Percentiles rank a stretch among this genome's conserved stretches.
phyloP scores from a whole-genome alignment of 345 rosid genomes.

The Brassica juncea region DNA sequence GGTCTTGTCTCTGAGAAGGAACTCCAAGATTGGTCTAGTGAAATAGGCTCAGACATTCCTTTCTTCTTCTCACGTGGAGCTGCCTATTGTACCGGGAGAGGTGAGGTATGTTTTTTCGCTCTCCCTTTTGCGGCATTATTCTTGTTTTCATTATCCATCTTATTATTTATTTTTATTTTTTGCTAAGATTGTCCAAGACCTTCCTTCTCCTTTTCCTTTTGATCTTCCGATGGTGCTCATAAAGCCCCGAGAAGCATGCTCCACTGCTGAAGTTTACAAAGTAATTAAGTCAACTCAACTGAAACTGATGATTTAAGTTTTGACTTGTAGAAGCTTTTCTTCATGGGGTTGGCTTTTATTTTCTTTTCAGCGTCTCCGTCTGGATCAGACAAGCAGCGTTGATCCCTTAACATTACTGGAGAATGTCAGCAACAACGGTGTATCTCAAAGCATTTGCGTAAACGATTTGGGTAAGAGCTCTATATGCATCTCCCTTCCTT shows the following conservation, averaged over 20 bases:
- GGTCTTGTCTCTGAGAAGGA: constrained; percentile 75
- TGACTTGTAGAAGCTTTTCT: constrained; percentile 1
- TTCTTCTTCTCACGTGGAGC: constrained; percentile 96
- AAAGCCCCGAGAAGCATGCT: constrained; percentile 86
- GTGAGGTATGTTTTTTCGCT: constrained; percentile 65
- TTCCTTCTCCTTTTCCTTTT: constrained; percentile 68
- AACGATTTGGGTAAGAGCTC: constrained; percentile 80
- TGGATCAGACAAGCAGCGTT: constrained; percentile 70
- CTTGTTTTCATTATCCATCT: background rate
- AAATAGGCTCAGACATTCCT: constrained; percentile 96
- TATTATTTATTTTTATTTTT: background rate
- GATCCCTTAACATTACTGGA: constrained; percentile 76
- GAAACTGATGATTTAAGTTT: background rate
- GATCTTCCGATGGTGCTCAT: constrained; percentile 83
- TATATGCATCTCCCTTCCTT: constrained; percentile 12
- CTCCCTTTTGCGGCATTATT: background rate
- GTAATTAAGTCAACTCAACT: constrained; percentile 39
- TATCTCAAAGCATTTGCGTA: constrained; percentile 82
- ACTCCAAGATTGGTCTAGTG: constrained; percentile 95
- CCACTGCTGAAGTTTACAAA: constrained; percentile 96
- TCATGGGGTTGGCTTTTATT: constrained; percentile 19
- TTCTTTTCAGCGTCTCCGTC: constrained; percentile 55
- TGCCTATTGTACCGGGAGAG: constrained; percentile 95
- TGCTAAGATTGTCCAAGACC: constrained; percentile 75
- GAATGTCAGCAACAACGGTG: constrained; percentile 66